These are phyloP conservation scores for Striga hermonthica DNA, from an alignment of 305 asterid genomes.

Conservation along the genomic window DNA sequence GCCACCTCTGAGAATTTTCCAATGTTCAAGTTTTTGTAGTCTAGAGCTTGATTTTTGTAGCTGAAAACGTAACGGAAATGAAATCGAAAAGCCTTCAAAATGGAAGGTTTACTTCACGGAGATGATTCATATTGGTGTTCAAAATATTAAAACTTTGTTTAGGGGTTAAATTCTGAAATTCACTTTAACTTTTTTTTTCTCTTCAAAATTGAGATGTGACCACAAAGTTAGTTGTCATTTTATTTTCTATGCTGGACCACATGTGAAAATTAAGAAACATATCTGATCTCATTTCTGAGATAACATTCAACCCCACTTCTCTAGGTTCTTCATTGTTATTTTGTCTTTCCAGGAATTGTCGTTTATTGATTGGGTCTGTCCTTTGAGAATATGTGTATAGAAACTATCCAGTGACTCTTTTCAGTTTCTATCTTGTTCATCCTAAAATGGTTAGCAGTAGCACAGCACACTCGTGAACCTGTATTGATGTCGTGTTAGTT, in stretches of 20 bases:
- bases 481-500: not conserved
- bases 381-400: not conserved
- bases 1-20: too few species aligned
- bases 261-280: not conserved
- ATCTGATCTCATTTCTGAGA: not conserved
- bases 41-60: not conserved
- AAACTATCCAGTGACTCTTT: not conserved
- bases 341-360: not conserved
- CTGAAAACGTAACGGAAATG: not conserved
- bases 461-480: not conserved
- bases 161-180: not conserved
- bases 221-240: constrained; percentile 1
- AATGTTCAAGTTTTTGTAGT: not conserved
- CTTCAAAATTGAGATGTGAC: not conserved
- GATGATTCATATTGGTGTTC: not conserved
- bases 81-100: not conserved
- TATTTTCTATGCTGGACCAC: not conserved
- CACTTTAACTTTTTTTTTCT: not conserved
- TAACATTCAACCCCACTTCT: not conserved
- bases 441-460: not conserved
- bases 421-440: not conserved
- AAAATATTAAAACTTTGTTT: not conserved
- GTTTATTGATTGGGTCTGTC: not conserved
- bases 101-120: not conserved
- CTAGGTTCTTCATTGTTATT: not conserved